Evolutionary conservation across 345 rosid genomes (phyloP).

Genomic region (Rhodamnia argentea): DNA sequence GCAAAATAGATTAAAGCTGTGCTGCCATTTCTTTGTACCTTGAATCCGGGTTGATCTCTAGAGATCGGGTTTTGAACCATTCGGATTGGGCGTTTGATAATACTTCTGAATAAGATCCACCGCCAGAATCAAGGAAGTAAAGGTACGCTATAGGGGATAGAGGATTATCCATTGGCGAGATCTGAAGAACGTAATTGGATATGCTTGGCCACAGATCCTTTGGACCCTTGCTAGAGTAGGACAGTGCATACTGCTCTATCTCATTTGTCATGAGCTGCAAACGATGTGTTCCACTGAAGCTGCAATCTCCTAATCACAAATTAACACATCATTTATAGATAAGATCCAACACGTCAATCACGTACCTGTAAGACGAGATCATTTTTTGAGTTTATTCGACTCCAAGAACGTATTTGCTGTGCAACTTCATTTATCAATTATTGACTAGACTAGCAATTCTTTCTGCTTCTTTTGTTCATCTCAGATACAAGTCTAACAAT

Average conservation of each 20-base stretch:
- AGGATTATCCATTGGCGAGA: constrained; percentile 29
- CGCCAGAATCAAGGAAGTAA: constrained; percentile 90
- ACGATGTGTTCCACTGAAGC: constrained; percentile 45
- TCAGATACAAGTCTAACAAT: background rate
- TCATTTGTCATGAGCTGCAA: constrained; percentile 51
- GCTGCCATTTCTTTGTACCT: constrained; percentile 21
- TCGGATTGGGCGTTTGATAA: constrained; percentile 66
- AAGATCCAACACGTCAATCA: background rate
- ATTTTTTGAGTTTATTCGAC: background rate
- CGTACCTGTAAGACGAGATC: background rate
- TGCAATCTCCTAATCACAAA: constrained; percentile 20
- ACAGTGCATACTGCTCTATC: constrained; percentile 26
- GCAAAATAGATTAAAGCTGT: background rate
- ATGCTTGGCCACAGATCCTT: constrained; percentile 72
- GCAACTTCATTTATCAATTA: background rate
- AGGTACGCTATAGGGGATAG: constrained; percentile 28
- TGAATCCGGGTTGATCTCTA: constrained; percentile 50
- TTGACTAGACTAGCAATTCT: background rate
- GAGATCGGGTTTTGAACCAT: constrained; percentile 55
- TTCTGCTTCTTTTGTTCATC: background rate
- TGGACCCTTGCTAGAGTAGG: constrained; percentile 48
- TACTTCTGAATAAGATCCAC: constrained; percentile 81
- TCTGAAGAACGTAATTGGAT: constrained; percentile 55
- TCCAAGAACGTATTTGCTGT: background rate
- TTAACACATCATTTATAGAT: background rate